Evolutionary conservation across 164 flowering plant species (phyloP), one percentile per base, ranked within the genome.

Genomic region (Magnolia officinalis): DNA sequence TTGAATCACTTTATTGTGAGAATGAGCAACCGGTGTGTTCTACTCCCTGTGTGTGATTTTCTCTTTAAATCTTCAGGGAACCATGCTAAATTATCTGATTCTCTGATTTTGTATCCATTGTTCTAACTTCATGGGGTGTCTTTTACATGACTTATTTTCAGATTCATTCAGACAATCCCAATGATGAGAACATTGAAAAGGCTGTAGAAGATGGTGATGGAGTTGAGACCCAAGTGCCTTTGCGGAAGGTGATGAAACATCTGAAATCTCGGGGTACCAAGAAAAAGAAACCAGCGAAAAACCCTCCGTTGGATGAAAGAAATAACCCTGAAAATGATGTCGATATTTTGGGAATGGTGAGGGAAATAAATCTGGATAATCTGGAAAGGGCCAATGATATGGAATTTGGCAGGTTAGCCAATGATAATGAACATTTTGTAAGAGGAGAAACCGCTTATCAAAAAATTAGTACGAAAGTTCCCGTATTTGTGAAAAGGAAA

Each of bases 321-420:
- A 81, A 81, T 71, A 78, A 74, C 45, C 50, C 79, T 71, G 93
- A 85, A 77, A 85, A 82, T 74, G 90, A 89, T 78, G 78, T 86
- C 83, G 99, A 95, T 83, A 85, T 94, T 71, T 79, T 94, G 83
- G 87, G 90, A 81, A 85, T 94, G 93, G 93, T 94, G 73, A 88
- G 92, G 85, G 93, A 92, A 83, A 92, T 94, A 79, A 90, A 92
- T 82, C 70, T 89, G 77, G 93, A 89, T 78, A 82, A 71, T 80
- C n/a, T 84, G 63, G 91, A 80, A 20, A 72, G 71, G n/a, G 66
- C 85, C 64, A 77, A 65, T 73, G 86, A 87, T 75, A 79, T 85
- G 80, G 90, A 85, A 75, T 71, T 91, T 73, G 87, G 86, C 80
- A 92, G 68, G 72, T 14, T 50, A 11, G n/a, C 63, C 13, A 51